These are phyloP conservation scores for Lojkania enalia DNA, from an alignment of 2,329 filamentous ascomycete species.

Conservation along the genomic window DNA sequence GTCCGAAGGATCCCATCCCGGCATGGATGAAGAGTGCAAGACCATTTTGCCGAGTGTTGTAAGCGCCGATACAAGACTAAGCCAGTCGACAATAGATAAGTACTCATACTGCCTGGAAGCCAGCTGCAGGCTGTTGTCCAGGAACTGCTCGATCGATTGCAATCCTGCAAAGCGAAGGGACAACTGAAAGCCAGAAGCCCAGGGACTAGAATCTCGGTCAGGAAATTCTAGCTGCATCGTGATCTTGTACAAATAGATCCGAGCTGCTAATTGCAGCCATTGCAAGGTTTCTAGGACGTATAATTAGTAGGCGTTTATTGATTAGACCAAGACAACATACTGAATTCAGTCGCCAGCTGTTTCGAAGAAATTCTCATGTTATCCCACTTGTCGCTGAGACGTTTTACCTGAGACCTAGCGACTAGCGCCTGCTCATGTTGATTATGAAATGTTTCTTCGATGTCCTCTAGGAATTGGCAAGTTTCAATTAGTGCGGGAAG, in stretches of 20 bases:
- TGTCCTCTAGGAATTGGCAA: constrained; percentile 41
- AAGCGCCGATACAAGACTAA: constrained; percentile 33
- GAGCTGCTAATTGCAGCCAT: constrained; percentile 37
- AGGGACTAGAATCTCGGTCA: constrained; percentile 34
- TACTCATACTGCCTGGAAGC: constrained; percentile 31
- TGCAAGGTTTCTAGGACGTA: constrained; percentile 30
- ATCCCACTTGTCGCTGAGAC: constrained; percentile 40
- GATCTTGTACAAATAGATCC: constrained; percentile 33
- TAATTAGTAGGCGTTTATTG: constrained; percentile 15
- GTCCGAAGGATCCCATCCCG: constrained; percentile 39
- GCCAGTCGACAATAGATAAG: constrained; percentile 38
- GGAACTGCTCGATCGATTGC: constrained; percentile 38
- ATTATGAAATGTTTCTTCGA: constrained; percentile 37
- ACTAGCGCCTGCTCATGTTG: constrained; percentile 34
- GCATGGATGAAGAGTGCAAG: constrained; percentile 32
- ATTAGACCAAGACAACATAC: constrained; percentile 18
- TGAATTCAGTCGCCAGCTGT: constrained; percentile 34
- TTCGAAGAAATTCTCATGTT: constrained; percentile 33
- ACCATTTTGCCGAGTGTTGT: constrained; percentile 36
- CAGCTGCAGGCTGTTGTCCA: constrained; percentile 37
- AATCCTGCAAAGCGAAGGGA: constrained; percentile 38
- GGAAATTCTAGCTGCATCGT: constrained; percentile 31
- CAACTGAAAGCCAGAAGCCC: constrained; percentile 41
- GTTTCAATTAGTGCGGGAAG: constrained; percentile 36
- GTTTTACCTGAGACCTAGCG: constrained; percentile 36